Base-by-base conservation (phyloP, 768 basidiomycete genomes). In the Suillus occidentalis region DNA sequence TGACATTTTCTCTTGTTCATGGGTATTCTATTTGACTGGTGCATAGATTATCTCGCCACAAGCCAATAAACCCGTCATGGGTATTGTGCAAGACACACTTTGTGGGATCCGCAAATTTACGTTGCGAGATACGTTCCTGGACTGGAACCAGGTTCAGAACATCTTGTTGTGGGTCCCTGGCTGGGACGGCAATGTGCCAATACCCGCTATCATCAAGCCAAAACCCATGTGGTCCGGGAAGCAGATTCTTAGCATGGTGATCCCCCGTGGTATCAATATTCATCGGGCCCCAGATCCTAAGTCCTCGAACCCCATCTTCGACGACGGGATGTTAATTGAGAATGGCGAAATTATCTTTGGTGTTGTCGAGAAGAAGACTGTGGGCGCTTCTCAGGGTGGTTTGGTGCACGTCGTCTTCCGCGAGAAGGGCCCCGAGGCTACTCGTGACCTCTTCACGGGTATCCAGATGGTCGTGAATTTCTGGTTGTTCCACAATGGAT, bases 21-120 rank as follows among this genome's bases (percentile, higher is more conserved):
- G 40, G 7, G 18, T 10, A 37, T 60, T 39, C 42, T 25, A 61
- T 60, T 65, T 62, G 66, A 62, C 56, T 60, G 60, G 14, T 49
- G 52, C 36, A 45, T 36, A 99, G 94, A 99, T 99, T 72, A 95
- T 99, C 68, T 99, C 97, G 8, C 97, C 97, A 0, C 97, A 99
- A 84, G 97, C 97, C 60, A 99, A 99, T 82, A 98, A 98, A 78
- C 97, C 97, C 20, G 96, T 98, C 71, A 99, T 99, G 97, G 97
- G 95, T 66, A 99, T 99, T 71, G 97, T 99, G 37, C 97, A 99
- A 76, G 97, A 99, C 74, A 99, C 97, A 0, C 88, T 99, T 1
- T 97, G 95, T 73, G 97, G 97, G 72, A 89, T 99, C 62, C 90
- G 97, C 63, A 99, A 99, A 78, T 95, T 99, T 75, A 99, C 97